Evolutionary conservation across 371 early-diverging fungal species (phyloP), one percentile per base, ranked within the genome.

Genomic region (Mortierella sp.): DNA sequence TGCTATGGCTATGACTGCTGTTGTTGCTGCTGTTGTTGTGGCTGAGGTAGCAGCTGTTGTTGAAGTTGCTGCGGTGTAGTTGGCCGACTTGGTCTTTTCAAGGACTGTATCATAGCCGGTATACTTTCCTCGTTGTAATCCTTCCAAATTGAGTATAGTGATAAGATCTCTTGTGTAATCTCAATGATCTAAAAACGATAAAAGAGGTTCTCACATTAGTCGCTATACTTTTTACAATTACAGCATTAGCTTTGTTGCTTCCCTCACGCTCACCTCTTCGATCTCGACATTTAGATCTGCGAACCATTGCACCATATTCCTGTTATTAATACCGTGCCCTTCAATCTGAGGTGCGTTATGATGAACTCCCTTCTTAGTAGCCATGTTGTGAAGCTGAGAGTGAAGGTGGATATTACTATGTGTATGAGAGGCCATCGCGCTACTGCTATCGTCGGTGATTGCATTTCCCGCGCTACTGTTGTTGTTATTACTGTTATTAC

Each of bases 281-380:
- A 93, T 89, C 51, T 93, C 93, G 8, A 93, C 92, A 54, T 93
- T 94, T n/a, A 93, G 65, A 60, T 92, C 92, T 1, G 92, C 93
- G 83, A 90, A 93, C 94, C 93, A 93, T 66, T 92, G 90, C 61
- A 89, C 86, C 84, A 94, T 92, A 64, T 93, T 90, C 58, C 89
- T 72, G 24, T 74, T 75, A 51, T 83, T 83, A 54, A 83, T 79
- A 3, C 80, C 80, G 22, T 77, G 79, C 9, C 75, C 76, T 32
- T 80, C 81, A 3, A 40, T 54, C 8, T 69, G 67, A 3, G 68
- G 58, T 12, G 70, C 52, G 24, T 24, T 47, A 40, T 63, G 64
- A 61, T 62, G 62, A 52, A 32, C 52, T 24, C 51, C 59, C 20
- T 70, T 78, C 55, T 74, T 79, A 22, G 68, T 63, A 18, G 75